A percentile compares a stretch with the other conserved stretches of the same genome.
phyloP scores from a whole-genome alignment of 768 basidiomycete genomes.

The Coprinellus micaceus region DNA sequence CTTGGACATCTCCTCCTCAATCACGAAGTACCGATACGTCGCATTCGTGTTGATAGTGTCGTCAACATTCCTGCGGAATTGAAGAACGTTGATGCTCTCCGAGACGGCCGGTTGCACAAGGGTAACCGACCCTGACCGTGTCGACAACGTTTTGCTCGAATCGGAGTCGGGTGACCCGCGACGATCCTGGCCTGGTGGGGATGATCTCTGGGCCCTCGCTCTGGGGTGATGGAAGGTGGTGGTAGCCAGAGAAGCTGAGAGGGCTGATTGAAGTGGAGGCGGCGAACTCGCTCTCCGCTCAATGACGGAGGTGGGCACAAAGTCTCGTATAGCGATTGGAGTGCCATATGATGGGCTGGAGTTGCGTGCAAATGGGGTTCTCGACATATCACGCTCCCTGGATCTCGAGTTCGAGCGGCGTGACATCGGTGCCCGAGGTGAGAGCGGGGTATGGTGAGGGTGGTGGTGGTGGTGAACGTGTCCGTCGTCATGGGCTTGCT shows the following conservation, averaged over 20 bases:
- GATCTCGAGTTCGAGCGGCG: constrained; percentile 5
- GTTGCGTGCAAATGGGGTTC: constrained; percentile 10
- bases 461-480: constrained; percentile 27
- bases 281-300: constrained; percentile 34
- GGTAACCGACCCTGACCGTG: constrained; percentile 32
- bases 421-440: not conserved
- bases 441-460: constrained; percentile 12
- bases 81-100: constrained; percentile 34
- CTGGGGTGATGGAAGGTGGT: constrained; percentile 55
- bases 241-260: constrained; percentile 67
- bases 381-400: constrained; percentile 5
- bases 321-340: constrained; percentile 47
- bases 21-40: constrained; percentile 43
- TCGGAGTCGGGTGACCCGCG: constrained; percentile 20
- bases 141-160: constrained; percentile 23
- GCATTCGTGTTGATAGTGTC: constrained; percentile 41
- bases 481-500: constrained; percentile 28
- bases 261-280: constrained; percentile 49
- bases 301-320: constrained; percentile 49
- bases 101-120: constrained; percentile 24
- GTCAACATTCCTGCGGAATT: constrained; percentile 37
- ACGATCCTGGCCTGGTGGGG: constrained; percentile 12
- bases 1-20: constrained; percentile 42
- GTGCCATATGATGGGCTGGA: constrained; percentile 24
- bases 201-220: constrained; percentile 19